Base-by-base conservation (phyloP, 1,284 basidiomycete species). In the Cystobasidium slooffiae region DNA sequence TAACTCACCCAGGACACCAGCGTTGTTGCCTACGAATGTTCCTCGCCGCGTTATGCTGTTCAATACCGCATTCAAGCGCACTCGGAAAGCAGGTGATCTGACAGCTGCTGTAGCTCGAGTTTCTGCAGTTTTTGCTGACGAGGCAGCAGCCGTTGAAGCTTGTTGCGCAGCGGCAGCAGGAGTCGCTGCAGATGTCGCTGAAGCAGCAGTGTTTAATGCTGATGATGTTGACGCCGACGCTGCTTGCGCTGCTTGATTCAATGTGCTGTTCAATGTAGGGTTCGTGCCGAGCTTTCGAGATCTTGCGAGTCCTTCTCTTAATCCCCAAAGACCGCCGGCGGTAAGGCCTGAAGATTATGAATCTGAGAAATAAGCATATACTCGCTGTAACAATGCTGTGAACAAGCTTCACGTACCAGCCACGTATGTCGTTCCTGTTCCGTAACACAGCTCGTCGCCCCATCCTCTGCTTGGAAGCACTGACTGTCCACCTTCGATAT, bases 371-470 rank as follows among this genome's bases (percentile, higher is more conserved):
- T 18, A 20, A 6, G 14, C 14, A n/a, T 52, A 9, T 65, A 12
- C 44, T 31, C 5, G 31, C 37, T 6, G 31, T 5, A 9, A 14
- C 37, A 24, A 63, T 22, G 14, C 16, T 63, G 1, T 41, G 37
- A 46, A 63, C 24, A 41, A 37, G 46, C 37, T 56, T 74, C 63
- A 89, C 93, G 82, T 83, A 95, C 96, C 97, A 81, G 92, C 88
- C 72, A 99, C 89, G 88, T 99, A 99, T 85, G 95, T 97, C 78
- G 95, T 97, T 74, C 97, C 97, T 80, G 96, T 98, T 79, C 97
- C 97, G 84, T 99, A 98, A 88, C 94, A 97, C 76, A 99, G 86
- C 84, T 99, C 97, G 86, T 99, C 97, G 84, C 93, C 93, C 95
- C 94, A 99, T 75, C 97, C 96, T 83, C 97, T 87, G 82, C 91